Percentiles rank a stretch among this genome's conserved stretches.
Conservation (phyloP, 768 basidiomycete species). For the Steccherinum ochraceum region DNA sequence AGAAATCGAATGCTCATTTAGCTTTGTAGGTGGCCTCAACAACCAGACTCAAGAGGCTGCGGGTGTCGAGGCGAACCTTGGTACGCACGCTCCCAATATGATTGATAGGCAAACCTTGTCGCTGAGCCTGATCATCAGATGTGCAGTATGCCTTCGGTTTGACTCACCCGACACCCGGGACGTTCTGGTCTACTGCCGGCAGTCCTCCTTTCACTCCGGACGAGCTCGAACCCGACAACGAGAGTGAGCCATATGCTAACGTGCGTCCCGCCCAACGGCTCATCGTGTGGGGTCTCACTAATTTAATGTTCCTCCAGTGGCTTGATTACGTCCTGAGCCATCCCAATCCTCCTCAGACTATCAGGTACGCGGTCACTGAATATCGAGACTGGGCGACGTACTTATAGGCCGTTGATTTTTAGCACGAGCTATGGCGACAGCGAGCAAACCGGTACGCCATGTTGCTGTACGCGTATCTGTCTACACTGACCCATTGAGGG, state of each 20-base stretch:
- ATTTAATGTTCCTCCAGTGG: slow-evolving; percentile 42
- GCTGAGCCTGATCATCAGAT: slow-evolving; percentile 27
- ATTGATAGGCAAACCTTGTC: background rate
- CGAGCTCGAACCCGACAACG: slow-evolving; percentile 26
- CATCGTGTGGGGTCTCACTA: no score
- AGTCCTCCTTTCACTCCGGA: slow-evolving; percentile 53
- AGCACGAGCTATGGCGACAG: slow-evolving; percentile 67
- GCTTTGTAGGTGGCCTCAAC: slow-evolving; percentile 50
- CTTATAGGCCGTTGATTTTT: no score
- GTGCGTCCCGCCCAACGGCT: slow-evolving; percentile 24
- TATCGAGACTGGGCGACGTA: no score
- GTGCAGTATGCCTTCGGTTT: slow-evolving; percentile 63
- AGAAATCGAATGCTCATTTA: no score
- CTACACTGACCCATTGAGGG: no score
- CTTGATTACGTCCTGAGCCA: slow-evolving; percentile 47
- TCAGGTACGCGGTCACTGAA: slow-evolving; percentile 35
- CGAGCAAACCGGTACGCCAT: slow-evolving; percentile 54
- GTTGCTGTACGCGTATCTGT: no score
- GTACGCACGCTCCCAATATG: slow-evolving; percentile 2
- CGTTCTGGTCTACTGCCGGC: slow-evolving; percentile 59
- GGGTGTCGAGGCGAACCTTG: slow-evolving; percentile 56
- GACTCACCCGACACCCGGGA: slow-evolving; percentile 50
- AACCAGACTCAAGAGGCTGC: slow-evolving; percentile 46
- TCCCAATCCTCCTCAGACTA: slow-evolving; percentile 42
- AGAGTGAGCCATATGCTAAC: slow-evolving; percentile 43